These are phyloP conservation scores for Microsporum canis DNA, from an alignment of 2,329 filamentous ascomycete genomes.

Conservation along the genomic window DNA sequence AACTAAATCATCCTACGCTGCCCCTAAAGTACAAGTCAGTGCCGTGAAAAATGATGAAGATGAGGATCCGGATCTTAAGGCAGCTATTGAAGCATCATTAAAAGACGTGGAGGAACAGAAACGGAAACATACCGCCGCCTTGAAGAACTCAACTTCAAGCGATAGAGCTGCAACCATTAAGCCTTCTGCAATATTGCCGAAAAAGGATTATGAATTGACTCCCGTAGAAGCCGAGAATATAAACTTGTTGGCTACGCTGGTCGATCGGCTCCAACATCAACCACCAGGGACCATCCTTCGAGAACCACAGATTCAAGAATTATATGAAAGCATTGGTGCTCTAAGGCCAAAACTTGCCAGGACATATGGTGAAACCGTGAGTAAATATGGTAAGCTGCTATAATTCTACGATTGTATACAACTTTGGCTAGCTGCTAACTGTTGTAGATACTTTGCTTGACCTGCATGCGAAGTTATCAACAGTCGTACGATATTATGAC, in stretches of 20 bases:
- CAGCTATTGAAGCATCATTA: conserved; percentile 86
- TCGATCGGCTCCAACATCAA: conserved; percentile 89
- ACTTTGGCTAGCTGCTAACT: background rate
- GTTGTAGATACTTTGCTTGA: conserved; percentile 74
- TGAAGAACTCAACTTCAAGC: conserved; percentile 65
- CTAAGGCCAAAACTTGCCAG: conserved; percentile 85
- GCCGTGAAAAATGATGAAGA: conserved; percentile 50
- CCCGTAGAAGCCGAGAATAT: conserved; percentile 95
- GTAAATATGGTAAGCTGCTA: conserved; percentile 70
- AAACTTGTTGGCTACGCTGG: conserved; percentile 84
- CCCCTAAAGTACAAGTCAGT: conserved; percentile 34
- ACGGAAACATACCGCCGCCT: conserved; percentile 68
- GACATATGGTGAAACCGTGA: conserved; percentile 98
- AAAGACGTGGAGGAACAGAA: conserved; percentile 98
- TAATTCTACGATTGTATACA: background rate
- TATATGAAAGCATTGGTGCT: conserved; percentile 94
- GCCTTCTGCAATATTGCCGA: conserved; percentile 50
- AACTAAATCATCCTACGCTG: conserved; percentile 21
- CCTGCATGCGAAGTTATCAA: conserved; percentile 86
- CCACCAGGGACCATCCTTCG: conserved; percentile 90
- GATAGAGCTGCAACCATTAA: conserved; percentile 40
- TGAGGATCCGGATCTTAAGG: conserved; percentile 84
- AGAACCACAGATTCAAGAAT: conserved; percentile 93
- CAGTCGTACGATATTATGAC: conserved; percentile 94
- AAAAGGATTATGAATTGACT: conserved; percentile 89